Evolutionary conservation across 2,329 filamentous ascomycete genomes (phyloP).

Genomic region (Metarhizium sp.): DNA sequence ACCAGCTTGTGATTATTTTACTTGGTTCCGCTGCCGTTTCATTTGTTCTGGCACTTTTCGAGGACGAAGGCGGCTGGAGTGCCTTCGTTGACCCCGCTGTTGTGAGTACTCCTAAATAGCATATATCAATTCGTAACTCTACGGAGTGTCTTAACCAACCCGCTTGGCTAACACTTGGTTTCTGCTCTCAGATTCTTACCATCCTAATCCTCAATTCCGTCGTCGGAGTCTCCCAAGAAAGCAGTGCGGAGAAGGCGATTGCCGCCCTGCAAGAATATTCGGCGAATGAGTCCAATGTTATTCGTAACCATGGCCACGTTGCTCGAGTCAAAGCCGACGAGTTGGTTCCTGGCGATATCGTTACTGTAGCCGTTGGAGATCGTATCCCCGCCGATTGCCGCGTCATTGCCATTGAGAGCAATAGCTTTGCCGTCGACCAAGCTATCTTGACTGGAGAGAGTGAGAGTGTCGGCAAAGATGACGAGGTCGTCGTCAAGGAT

Average conservation of each 20-base stretch:
- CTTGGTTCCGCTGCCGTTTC: slow-evolving; percentile 88
- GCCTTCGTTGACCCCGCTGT: slow-evolving; percentile 95
- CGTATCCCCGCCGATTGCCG: slow-evolving; percentile 93
- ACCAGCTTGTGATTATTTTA: slow-evolving; percentile 92
- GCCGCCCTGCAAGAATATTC: slow-evolving; percentile 98
- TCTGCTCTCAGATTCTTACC: slow-evolving; percentile 65
- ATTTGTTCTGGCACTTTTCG: slow-evolving; percentile 85
- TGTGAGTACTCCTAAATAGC: slow-evolving; percentile 45
- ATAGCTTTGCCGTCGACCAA: slow-evolving; percentile 94
- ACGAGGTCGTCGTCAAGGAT: slow-evolving; percentile 57
- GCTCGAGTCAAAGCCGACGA: slow-evolving; percentile 91
- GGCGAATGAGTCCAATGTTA: slow-evolving; percentile 90
- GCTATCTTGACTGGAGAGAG: slow-evolving; percentile 96
- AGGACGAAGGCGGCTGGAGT: slow-evolving; percentile 88
- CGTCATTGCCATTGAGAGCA: slow-evolving; percentile 83
- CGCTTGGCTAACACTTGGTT: background rate
- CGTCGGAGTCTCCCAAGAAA: slow-evolving; percentile 97
- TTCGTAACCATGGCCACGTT: slow-evolving; percentile 69
- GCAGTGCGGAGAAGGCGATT: slow-evolving; percentile 96
- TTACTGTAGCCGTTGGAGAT: slow-evolving; percentile 82
- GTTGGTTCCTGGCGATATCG: slow-evolving; percentile 86
- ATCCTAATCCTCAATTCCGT: slow-evolving; percentile 95
- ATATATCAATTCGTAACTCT: background rate
- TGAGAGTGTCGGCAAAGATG: slow-evolving; percentile 89
- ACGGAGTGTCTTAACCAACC: background rate